These are phyloP conservation scores for Vicia villosa DNA, from an alignment of 306 rosid genomes.

Conservation along the genomic window DNA sequence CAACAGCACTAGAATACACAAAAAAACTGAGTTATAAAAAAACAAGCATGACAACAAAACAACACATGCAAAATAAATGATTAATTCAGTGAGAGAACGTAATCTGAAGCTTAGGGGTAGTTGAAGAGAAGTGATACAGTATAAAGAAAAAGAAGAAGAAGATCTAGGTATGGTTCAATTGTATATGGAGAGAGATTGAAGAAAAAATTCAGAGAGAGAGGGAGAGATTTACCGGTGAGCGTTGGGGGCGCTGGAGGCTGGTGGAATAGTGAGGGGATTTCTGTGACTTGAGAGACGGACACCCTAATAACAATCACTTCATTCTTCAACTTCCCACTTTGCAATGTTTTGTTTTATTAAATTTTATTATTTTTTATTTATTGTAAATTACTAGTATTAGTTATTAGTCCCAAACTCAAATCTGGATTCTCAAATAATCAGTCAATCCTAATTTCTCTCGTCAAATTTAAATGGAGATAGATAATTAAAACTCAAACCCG, in stretches of 20 bases:
- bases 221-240: conserved; percentile 31
- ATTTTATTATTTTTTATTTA: not conserved
- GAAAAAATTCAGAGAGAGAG: not conserved
- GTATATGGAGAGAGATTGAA: not conserved
- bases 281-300: not conserved
- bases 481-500: too few relatives aligned
- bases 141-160: conserved; percentile 20
- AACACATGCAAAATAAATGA: conserved; percentile 11
- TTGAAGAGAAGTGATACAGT: conserved; percentile 3
- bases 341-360: not conserved
- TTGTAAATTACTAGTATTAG: too few relatives aligned
- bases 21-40: not conserved
- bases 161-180: conserved; percentile 36
- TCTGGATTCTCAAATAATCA: too few relatives aligned
- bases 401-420: too few relatives aligned
- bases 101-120: not conserved
- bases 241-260: conserved; percentile 31
- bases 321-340: conserved; percentile 12
- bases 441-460: too few relatives aligned
- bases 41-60: not conserved
- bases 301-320: conserved; percentile 18
- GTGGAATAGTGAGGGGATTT: conserved; percentile 29
- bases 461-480: too few relatives aligned
- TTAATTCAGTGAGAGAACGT: not conserved
- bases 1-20: not conserved